Evolutionary conservation across 2,329 filamentous ascomycete species (phyloP).

Genomic region (Hypoxylon sp.): DNA sequence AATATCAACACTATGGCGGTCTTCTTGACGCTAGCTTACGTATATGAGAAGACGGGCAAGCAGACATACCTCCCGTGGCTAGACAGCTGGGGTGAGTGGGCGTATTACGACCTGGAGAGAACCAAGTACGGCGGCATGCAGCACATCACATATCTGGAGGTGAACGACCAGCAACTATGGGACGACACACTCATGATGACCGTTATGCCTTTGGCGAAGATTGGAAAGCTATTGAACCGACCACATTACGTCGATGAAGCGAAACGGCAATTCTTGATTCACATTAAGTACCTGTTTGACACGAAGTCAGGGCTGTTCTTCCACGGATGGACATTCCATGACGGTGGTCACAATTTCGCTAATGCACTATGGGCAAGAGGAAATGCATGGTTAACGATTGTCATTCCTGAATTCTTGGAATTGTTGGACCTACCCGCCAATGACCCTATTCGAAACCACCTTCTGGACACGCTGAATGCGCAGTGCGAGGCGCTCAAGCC

Average conservation of each 20-base stretch:
- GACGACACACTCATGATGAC: slow-evolving; percentile 93
- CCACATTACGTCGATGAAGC: slow-evolving; percentile 82
- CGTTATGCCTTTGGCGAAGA: slow-evolving; percentile 83
- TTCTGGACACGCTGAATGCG: slow-evolving; percentile 73
- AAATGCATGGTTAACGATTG: slow-evolving; percentile 84
- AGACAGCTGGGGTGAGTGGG: slow-evolving; percentile 86
- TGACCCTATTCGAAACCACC: slow-evolving; percentile 71
- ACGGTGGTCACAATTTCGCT: slow-evolving; percentile 73
- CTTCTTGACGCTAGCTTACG: slow-evolving; percentile 79
- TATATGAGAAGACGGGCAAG: slow-evolving; percentile 81
- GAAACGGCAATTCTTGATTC: slow-evolving; percentile 80
- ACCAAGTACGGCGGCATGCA: slow-evolving; percentile 80
- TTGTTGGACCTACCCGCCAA: slow-evolving; percentile 72
- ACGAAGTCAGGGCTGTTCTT: slow-evolving; percentile 79
- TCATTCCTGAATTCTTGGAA: slow-evolving; percentile 85
- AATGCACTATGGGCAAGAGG: slow-evolving; percentile 69
- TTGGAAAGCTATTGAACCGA: slow-evolving; percentile 76
- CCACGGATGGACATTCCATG: slow-evolving; percentile 84
- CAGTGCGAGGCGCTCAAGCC: slow-evolving; percentile 74
- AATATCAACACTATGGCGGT: slow-evolving; percentile 89
- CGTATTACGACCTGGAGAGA: slow-evolving; percentile 79
- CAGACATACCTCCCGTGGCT: slow-evolving; percentile 80
- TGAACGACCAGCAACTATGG: slow-evolving; percentile 83
- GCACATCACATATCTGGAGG: slow-evolving; percentile 78
- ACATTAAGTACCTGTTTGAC: slow-evolving; percentile 84